Evolutionary conservation across 352 stramenopile species (phyloP).

Genomic region (Globisporangium orthogonon): DNA sequence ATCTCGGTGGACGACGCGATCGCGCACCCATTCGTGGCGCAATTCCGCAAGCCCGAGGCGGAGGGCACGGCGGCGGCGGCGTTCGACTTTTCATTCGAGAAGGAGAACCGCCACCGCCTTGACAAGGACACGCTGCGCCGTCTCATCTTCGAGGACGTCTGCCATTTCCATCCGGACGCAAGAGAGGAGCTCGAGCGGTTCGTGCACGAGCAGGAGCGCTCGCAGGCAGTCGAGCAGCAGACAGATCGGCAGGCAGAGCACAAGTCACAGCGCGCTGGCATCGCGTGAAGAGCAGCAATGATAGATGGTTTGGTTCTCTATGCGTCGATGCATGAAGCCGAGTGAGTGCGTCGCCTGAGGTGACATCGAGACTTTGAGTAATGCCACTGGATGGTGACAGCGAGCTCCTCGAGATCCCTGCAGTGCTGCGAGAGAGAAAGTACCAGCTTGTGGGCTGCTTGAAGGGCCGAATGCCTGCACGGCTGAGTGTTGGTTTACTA

Average conservation of each 20-base stretch:
- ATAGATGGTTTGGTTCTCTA: background rate
- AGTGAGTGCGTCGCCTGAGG: too few species aligned
- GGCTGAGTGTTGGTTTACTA: too few species aligned
- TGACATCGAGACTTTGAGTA: too few species aligned
- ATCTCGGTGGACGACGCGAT: constrained; percentile 71
- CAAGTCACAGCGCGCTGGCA: constrained; percentile 1
- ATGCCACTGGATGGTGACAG: too few species aligned
- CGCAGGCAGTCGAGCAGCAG: constrained; percentile 20
- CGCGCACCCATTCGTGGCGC: constrained; percentile 67
- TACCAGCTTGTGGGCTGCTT: too few species aligned
- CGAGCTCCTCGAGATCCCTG: too few species aligned
- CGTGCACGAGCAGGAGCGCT: constrained; percentile 35
- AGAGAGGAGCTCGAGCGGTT: constrained; percentile 49
- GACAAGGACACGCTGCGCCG: constrained; percentile 74
- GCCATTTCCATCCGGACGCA: constrained; percentile 75
- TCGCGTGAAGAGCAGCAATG: background rate
- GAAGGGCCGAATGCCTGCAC: too few species aligned
- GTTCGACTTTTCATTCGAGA: constrained; percentile 86
- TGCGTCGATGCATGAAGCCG: too few species aligned
- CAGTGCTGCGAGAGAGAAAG: too few species aligned
- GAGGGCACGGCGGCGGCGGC: constrained; percentile 30
- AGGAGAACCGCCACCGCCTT: constrained; percentile 44
- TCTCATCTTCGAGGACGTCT: constrained; percentile 85
- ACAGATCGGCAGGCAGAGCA: constrained; percentile 5
- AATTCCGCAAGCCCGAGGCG: constrained; percentile 45